phyloP scores from a whole-genome alignment of 179 eudicot species.

The Silene noctiflora region DNA sequence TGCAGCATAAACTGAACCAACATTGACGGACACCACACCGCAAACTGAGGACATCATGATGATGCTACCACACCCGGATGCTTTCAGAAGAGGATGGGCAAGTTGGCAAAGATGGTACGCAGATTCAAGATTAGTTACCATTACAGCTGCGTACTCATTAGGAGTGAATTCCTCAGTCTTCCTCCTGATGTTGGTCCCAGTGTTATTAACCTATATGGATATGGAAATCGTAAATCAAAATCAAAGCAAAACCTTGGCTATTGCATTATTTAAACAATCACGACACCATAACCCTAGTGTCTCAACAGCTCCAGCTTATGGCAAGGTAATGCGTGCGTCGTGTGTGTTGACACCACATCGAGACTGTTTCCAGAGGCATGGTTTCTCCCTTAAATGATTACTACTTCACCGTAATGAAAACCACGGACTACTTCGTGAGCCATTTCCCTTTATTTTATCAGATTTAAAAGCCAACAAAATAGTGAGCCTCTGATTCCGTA shows the following conservation, averaged over 20 bases:
- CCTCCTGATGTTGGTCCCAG: slow-evolving; percentile 23
- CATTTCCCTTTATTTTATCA: too few species aligned
- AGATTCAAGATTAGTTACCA: slow-evolving; percentile 59
- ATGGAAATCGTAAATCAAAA: not conserved
- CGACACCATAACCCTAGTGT: too few species aligned
- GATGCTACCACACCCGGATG: slow-evolving; percentile 48
- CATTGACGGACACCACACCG: slow-evolving; percentile 26
- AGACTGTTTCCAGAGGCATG: too few species aligned
- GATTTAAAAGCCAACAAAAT: not conserved
- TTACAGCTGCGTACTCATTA: slow-evolving; percentile 40
- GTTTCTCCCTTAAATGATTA: too few species aligned
- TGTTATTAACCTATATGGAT: slow-evolving; percentile 35
- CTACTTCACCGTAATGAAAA: too few species aligned
- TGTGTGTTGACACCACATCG: too few species aligned
- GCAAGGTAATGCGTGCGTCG: too few species aligned
- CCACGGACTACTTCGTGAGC: too few species aligned
- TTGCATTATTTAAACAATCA: too few species aligned
- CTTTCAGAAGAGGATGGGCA: slow-evolving; percentile 58
- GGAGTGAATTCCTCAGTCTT: slow-evolving; percentile 37
- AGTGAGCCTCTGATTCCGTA: too few species aligned
- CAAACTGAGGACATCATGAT: slow-evolving; percentile 60
- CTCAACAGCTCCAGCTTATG: too few species aligned
- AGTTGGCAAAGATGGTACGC: slow-evolving; percentile 61
- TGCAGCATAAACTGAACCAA: slow-evolving; percentile 16
- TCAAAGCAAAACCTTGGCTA: too few species aligned